Conservation (phyloP, 2,329 filamentous ascomycete genomes). For the Pestalotiopsis sp. region DNA sequence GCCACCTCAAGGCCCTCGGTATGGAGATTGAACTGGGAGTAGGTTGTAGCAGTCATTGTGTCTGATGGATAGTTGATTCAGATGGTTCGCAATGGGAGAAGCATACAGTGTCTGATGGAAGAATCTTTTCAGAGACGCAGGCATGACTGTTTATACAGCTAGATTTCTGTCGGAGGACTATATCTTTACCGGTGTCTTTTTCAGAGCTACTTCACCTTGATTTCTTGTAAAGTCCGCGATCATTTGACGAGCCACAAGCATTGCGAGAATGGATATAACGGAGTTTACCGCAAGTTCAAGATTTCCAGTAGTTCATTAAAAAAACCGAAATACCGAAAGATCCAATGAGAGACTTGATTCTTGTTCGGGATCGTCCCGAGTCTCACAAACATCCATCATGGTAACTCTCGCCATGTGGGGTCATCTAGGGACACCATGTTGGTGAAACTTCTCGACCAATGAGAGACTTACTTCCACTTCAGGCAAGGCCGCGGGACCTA, state of each 20-base stretch:
- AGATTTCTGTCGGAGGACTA: no score
- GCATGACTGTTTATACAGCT: neutral
- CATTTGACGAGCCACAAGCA: neutral
- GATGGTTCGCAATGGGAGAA: neutral
- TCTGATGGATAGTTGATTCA: neutral
- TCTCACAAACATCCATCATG: neutral
- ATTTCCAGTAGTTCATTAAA: no score
- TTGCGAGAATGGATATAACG: neutral
- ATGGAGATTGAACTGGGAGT: constrained; percentile 33
- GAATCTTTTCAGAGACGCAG: neutral
- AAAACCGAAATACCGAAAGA: no score
- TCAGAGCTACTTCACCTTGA: no score
- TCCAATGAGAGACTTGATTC: constrained; percentile 7
- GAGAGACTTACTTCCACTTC: neutral
- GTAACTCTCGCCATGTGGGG: neutral
- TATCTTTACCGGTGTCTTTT: no score
- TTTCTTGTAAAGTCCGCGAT: neutral
- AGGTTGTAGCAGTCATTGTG: constrained; percentile 31
- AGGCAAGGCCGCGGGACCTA: neutral
- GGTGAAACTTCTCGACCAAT: neutral
- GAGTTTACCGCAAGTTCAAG: neutral
- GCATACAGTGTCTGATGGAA: neutral
- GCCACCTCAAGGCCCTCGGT: constrained; percentile 42
- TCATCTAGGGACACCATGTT: neutral
- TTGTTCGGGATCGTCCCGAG: neutral